Percentiles rank a stretch among this genome's conserved stretches.
Conservation (phyloP, 169 alveolate species). For the Plasmodium gonderi region DNA sequence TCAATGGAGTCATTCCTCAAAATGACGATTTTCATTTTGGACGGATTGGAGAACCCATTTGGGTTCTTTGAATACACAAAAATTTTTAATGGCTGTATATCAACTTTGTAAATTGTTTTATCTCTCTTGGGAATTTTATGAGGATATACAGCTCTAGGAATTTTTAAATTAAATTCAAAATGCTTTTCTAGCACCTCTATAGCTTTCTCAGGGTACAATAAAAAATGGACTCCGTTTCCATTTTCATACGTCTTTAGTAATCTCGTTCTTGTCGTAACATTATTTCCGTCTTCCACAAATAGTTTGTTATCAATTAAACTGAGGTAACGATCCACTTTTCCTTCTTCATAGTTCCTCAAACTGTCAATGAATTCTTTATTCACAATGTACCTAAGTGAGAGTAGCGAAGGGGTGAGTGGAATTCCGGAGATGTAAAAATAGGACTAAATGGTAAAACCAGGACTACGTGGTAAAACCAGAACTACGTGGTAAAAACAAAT, state of each 20-base stretch:
- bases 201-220: constrained; percentile 58
- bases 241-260: constrained; percentile 47
- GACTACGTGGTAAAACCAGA: background rate
- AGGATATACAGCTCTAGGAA: constrained; percentile 48
- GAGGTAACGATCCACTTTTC: constrained; percentile 1
- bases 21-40: constrained; percentile 57
- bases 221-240: constrained; percentile 34
- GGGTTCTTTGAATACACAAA: constrained; percentile 62
- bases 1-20: constrained; percentile 50
- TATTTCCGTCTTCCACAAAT: constrained; percentile 31
- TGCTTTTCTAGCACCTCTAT: constrained; percentile 56
- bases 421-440: background rate
- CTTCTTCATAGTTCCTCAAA: constrained; percentile 35
- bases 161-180: constrained; percentile 36
- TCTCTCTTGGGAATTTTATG: constrained; percentile 19
- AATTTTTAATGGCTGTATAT: constrained; percentile 49
- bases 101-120: constrained; percentile 29
- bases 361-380: constrained; percentile 68
- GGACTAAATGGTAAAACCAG: background rate
- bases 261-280: constrained; percentile 38
- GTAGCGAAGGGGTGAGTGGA: background rate
- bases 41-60: constrained; percentile 28
- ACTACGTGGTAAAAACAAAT: background rate
- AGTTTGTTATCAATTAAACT: constrained; percentile 29
- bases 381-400: constrained; percentile 19